Percentiles rank a stretch among this genome's conserved stretches.
These are phyloP conservation scores for Berkeleyomyces basicola DNA, from an alignment of 2,329 filamentous ascomycete species.

Conservation along the genomic window DNA sequence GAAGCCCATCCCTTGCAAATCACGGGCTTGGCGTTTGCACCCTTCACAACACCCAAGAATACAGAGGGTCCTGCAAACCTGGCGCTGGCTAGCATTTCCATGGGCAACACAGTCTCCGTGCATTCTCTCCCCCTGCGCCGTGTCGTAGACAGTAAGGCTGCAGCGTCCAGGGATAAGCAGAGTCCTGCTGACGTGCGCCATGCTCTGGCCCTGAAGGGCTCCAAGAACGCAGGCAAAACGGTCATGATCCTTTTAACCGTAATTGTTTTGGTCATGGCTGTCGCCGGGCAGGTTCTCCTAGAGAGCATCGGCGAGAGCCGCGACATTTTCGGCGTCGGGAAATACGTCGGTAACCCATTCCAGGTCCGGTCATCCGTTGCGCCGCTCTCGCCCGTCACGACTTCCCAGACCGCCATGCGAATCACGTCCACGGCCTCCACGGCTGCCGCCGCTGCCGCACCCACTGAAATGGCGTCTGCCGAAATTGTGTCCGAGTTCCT, in stretches of 20 bases:
- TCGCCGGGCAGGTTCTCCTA: constrained; percentile 45
- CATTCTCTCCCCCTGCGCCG: constrained; percentile 57
- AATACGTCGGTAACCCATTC: constrained; percentile 12
- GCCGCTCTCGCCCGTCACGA: constrained; percentile 5
- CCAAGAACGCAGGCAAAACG: constrained; percentile 31
- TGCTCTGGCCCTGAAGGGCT: constrained; percentile 45
- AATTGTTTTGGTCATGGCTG: constrained; percentile 38
- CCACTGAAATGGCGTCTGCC: neutral
- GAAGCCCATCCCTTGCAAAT: constrained; percentile 41
- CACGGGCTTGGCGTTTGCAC: constrained; percentile 38
- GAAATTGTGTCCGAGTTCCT: constrained; percentile 7
- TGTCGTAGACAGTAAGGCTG: constrained; percentile 23
- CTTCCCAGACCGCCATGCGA: neutral
- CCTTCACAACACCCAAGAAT: constrained; percentile 32
- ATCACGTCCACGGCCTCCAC: neutral
- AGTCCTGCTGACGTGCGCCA: constrained; percentile 35
- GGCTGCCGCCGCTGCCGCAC: neutral
- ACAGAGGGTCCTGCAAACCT: constrained; percentile 26
- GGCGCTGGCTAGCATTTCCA: constrained; percentile 65
- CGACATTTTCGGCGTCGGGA: constrained; percentile 28
- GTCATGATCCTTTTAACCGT: constrained; percentile 38
- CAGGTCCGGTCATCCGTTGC: constrained; percentile 5
- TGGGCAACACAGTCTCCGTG: constrained; percentile 63
- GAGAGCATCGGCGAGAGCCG: constrained; percentile 43
- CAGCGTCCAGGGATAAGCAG: constrained; percentile 22